Percentiles rank a stretch among this genome's conserved stretches.
Conservation (phyloP, 139 green algal genomes). For the Chlorella sorokiniana region DNA sequence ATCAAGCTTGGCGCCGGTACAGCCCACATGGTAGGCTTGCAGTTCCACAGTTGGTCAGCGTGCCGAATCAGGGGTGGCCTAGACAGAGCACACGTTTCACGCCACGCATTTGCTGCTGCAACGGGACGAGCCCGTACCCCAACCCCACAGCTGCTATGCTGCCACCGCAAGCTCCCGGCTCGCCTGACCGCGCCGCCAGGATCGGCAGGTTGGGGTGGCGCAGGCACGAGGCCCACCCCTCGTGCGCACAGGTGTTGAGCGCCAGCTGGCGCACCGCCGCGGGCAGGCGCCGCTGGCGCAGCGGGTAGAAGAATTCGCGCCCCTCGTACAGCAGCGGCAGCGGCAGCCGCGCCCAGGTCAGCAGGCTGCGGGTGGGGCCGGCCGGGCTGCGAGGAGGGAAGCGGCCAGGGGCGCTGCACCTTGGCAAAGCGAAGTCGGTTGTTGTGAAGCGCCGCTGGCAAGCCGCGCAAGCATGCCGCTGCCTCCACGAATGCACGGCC, state of each 20-base stretch:
- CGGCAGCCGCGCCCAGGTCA: slow-evolving; percentile 25
- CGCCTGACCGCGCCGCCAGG: slow-evolving; percentile 16
- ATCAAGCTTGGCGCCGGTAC: not conserved
- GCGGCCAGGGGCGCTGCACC: not conserved
- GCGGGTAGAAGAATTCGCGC: slow-evolving; percentile 23
- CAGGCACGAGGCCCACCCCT: slow-evolving; percentile 5
- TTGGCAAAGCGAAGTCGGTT: not conserved
- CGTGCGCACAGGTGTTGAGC: not conserved
- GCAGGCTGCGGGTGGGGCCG: not conserved
- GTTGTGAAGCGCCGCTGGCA: not conserved
- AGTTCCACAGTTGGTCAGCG: too few relatives aligned
- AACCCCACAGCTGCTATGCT: too few relatives aligned
- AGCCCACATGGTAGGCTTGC: too few relatives aligned
- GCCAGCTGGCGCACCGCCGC: slow-evolving; percentile 24
- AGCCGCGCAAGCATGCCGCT: not conserved
- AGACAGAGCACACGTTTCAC: too few relatives aligned
- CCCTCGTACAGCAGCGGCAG: slow-evolving; percentile 29
- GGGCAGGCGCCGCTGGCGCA: not conserved
- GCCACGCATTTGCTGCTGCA: too few relatives aligned
- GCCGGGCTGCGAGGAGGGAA: slow-evolving; percentile 5
- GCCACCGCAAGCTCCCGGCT: not conserved
- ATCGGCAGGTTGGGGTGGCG: slow-evolving; percentile 23
- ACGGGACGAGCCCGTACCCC: too few relatives aligned
- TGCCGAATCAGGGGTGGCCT: too few relatives aligned
- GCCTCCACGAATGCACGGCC: not conserved